Evolutionary conservation across 2,329 filamentous ascomycete genomes (phyloP).

Genomic region (Aspergillus fumigatus): DNA sequence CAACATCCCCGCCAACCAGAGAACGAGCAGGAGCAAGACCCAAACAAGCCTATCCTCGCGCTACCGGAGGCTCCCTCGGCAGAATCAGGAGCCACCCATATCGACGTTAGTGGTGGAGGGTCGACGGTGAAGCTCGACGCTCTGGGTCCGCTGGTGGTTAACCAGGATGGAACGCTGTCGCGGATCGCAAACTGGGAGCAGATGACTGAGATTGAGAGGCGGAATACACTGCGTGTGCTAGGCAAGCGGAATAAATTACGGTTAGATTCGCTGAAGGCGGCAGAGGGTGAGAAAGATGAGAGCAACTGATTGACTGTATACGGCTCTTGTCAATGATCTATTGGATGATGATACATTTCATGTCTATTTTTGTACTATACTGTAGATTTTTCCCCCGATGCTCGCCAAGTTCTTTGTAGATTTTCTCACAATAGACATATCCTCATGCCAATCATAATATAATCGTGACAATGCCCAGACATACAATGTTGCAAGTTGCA

Average conservation of each 20-base stretch:
- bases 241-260: conserved; percentile 64
- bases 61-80: conserved; percentile 70
- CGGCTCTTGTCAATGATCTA: conserved; percentile 5
- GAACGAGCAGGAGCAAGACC: conserved; percentile 2
- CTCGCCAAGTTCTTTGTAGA: background rate
- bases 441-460: background rate
- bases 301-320: background rate
- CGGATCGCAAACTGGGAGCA: conserved; percentile 68
- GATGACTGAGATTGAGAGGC: conserved; percentile 64
- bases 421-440: background rate
- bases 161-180: conserved; percentile 65
- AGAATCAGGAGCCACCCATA: conserved; percentile 83
- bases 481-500: background rate
- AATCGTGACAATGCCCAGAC: background rate
- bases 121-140: conserved; percentile 58
- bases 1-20: conserved; percentile 8
- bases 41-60: conserved; percentile 55
- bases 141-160: conserved; percentile 69
- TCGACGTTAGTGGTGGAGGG: conserved; percentile 54
- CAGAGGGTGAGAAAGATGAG: conserved; percentile 14
- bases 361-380: background rate
- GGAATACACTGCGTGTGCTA: conserved; percentile 63
- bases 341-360: background rate
- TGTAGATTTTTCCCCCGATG: background rate
- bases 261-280: conserved; percentile 50